Evolutionary conservation across 1,139 yeast genomes (phyloP).

Genomic region (Suhomyces kunorum): DNA sequence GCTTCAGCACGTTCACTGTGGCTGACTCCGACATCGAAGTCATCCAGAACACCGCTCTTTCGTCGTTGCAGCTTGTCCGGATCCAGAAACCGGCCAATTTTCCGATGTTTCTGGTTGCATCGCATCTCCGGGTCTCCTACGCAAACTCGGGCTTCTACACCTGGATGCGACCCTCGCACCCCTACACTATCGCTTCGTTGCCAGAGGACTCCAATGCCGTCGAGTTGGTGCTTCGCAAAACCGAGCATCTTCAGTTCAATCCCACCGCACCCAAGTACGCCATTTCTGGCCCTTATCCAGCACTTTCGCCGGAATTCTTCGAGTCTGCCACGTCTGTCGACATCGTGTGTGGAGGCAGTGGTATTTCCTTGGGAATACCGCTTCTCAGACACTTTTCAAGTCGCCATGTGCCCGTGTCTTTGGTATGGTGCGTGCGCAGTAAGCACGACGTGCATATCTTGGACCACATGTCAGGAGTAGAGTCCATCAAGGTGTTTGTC

Average conservation of each 20-base stretch:
- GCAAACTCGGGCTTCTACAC: conserved; percentile 16
- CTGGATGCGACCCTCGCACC: conserved; percentile 42
- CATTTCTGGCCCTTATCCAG: conserved; percentile 32
- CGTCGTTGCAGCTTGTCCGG: conserved; percentile 27
- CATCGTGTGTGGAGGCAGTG: conserved; percentile 84
- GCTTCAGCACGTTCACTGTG: conserved; percentile 18
- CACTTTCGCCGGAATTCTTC: conserved; percentile 30
- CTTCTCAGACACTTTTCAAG: conserved; percentile 41
- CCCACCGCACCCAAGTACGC: conserved; percentile 18
- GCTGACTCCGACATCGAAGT: conserved; percentile 14
- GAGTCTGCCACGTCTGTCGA: conserved; percentile 52
- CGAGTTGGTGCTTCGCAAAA: conserved; percentile 26
- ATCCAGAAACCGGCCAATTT: conserved; percentile 29
- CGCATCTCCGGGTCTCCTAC: conserved; percentile 37
- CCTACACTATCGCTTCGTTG: conserved; percentile 33
- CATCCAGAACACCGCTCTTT: conserved; percentile 16
- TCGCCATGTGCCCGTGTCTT: conserved; percentile 9
- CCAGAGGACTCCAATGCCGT: conserved; percentile 19
- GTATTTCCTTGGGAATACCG: conserved; percentile 76
- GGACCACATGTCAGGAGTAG: conserved; percentile 30
- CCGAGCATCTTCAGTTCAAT: conserved; percentile 17
- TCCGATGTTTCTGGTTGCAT: conserved; percentile 33
- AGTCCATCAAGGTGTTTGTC: conserved; percentile 22
- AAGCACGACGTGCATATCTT: conserved; percentile 46
- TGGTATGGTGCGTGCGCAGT: conserved; percentile 57